Base-by-base conservation (phyloP, 2,329 filamentous ascomycete species). In the Shiraia sp. region DNA sequence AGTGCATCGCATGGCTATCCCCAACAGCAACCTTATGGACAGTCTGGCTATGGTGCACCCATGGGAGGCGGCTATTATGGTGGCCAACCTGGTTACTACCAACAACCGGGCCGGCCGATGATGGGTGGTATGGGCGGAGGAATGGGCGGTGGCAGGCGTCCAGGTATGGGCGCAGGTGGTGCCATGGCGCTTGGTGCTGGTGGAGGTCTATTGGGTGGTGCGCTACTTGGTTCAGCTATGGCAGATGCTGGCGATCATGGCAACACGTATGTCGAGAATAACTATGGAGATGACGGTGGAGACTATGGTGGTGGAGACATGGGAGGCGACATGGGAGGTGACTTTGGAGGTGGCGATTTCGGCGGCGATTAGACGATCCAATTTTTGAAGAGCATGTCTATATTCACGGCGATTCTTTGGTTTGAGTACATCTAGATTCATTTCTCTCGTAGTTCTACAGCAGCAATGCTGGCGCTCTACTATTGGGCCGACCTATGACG, bases 151-250 rank as follows among this genome's bases (percentile, higher is more conserved):
- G 50, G 50, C 7, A 43, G 48, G 10, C 44, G 52, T 16, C 52
- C 52, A 38, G 52, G 78, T 2, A 75, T 92, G 72, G 88, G 88
- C n/a, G 77, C 80, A 45, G 81, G 78, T 1, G 89, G 88, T 33
- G 89, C 85, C 36, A 82, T 85, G 7, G 88, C 88, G 15, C 73
- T 95, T 30, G 90, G 90, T 72, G 69, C 88, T 3, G 90, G 90
- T 54, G 90, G 86, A 50, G 90, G 90, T 68, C 62, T 96, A 63
- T 59, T 96, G 1, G 91, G 90, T 55, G 90, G 90, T 40, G 80
- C 82, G 48, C 49, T 95, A 58, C 69, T 95, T 23, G 85, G 78
- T 2, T 76, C 86, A 60, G 84, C 85, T 1, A 76, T 91, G 41
- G 80, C 58, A 31, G 68, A 70, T 53, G 66, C 60, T 32, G 66